Percentiles rank a stretch among this genome's conserved stretches.
phyloP scores from a whole-genome alignment of 164 flowering plant genomes.

The Annona squamosa region DNA sequence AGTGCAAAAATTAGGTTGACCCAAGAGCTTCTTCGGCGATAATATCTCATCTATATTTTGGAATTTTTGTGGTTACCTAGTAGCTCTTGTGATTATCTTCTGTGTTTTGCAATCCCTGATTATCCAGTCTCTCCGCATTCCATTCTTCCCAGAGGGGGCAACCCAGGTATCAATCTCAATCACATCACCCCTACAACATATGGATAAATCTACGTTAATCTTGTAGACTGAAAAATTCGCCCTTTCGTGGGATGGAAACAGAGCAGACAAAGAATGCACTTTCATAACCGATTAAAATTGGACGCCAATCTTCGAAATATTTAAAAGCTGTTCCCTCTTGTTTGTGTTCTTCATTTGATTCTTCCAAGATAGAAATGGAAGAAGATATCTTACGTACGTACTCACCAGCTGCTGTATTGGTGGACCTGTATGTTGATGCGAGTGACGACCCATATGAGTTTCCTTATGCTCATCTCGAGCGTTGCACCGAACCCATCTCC shows the following conservation, averaged over 20 bases:
- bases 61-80: constrained; percentile 41
- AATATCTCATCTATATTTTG: background rate
- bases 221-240: background rate
- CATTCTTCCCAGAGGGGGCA: constrained; percentile 71
- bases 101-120: constrained; percentile 50
- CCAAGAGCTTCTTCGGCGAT: background rate
- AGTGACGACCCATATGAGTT: constrained; percentile 78
- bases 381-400: no score
- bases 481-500: constrained; percentile 76
- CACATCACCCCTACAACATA: constrained; percentile 63
- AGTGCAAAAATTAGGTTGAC: background rate
- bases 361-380: background rate
- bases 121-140: constrained; percentile 82
- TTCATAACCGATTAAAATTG: background rate
- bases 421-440: constrained; percentile 62
- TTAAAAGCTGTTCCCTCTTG: no score
- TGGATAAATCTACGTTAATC: background rate
- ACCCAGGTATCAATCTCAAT: constrained; percentile 89
- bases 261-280: background rate
- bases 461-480: constrained; percentile 62
- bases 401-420: constrained; percentile 60
- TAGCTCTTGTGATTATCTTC: constrained; percentile 60
- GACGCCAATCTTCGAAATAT: background rate
- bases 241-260: background rate
- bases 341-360: no score